Evolutionary conservation across 306 rosid species (phyloP).

Genomic region (Gynostemma pentaphyllum): DNA sequence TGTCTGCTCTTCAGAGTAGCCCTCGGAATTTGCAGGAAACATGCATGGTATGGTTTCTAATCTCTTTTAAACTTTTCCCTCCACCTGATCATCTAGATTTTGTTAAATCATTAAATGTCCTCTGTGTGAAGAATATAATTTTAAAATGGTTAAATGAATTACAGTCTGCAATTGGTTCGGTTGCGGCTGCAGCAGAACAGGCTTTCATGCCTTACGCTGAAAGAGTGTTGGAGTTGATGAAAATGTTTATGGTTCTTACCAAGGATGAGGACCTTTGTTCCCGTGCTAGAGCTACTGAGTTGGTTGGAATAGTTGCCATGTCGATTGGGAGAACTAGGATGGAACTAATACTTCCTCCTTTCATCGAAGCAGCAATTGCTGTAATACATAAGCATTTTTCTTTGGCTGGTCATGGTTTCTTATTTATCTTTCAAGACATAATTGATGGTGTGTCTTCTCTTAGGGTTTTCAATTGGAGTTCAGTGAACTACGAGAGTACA

Average conservation of each 20-base stretch:
- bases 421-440: slow-evolving; percentile 1
- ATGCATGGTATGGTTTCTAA: slow-evolving; percentile 64
- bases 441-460: slow-evolving; percentile 19
- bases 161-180: slow-evolving; percentile 99
- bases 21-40: slow-evolving; percentile 88
- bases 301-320: slow-evolving; percentile 98
- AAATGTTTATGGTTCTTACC: slow-evolving; percentile 80
- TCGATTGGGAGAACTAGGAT: slow-evolving; percentile 75
- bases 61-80: background rate
- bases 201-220: slow-evolving; percentile 94
- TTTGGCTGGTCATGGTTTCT: slow-evolving; percentile 11
- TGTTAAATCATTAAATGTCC: background rate
- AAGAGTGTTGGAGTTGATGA: slow-evolving; percentile 90
- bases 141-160: slow-evolving; percentile 11
- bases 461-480: slow-evolving; percentile 89
- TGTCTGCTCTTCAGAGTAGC: slow-evolving; percentile 77
- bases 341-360: slow-evolving; percentile 89
- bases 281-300: slow-evolving; percentile 95
- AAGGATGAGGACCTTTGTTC: slow-evolving; percentile 86
- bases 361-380: slow-evolving; percentile 85
- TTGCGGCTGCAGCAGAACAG: slow-evolving; percentile 93
- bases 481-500: slow-evolving; percentile 96
- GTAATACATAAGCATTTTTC: slow-evolving; percentile 36
- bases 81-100: background rate
- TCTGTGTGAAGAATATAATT: background rate